These are phyloP conservation scores for Neofusicoccum sp. DNA, from an alignment of 2,329 filamentous ascomycete species.

Conservation along the genomic window DNA sequence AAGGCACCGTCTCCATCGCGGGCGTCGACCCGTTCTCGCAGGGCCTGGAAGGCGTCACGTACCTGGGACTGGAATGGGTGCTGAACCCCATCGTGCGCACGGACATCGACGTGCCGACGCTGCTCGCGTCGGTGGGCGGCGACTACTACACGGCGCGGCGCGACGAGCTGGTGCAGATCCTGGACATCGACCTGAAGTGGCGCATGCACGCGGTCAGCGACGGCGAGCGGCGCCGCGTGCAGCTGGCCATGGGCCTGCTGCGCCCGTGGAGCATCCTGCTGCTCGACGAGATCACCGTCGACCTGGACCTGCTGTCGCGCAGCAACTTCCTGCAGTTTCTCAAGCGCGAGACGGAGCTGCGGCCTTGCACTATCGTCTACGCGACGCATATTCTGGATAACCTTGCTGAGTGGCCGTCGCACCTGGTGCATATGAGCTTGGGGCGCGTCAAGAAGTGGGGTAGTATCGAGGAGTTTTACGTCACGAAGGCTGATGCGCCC, in stretches of 20 bases:
- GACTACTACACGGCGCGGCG: slow-evolving; percentile 78
- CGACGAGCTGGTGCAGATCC: slow-evolving; percentile 82
- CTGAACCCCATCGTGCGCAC: slow-evolving; percentile 94
- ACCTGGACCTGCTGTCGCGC: slow-evolving; percentile 84
- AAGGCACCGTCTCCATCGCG: slow-evolving; percentile 71
- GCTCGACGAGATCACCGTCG: slow-evolving; percentile 95
- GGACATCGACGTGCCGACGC: slow-evolving; percentile 87
- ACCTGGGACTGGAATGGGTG: slow-evolving; percentile 97
- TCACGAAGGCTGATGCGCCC: slow-evolving; percentile 41
- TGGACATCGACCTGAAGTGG: slow-evolving; percentile 92
- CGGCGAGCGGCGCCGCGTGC: slow-evolving; percentile 86
- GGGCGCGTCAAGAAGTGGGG: slow-evolving; percentile 89
- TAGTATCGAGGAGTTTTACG: slow-evolving; percentile 68
- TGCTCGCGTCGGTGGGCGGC: slow-evolving; percentile 84
- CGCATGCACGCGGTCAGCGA: slow-evolving; percentile 96
- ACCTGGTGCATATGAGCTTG: slow-evolving; percentile 93
- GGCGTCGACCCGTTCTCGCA: slow-evolving; percentile 91
- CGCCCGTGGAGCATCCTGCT: slow-evolving; percentile 89
- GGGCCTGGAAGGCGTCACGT: slow-evolving; percentile 89
- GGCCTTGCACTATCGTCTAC: slow-evolving; percentile 91
- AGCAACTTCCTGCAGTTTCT: slow-evolving; percentile 85
- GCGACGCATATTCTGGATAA: slow-evolving; percentile 98
- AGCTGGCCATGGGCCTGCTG: slow-evolving; percentile 93
- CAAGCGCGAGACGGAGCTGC: slow-evolving; percentile 78
- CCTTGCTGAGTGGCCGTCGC: slow-evolving; percentile 89